phyloP scores from a whole-genome alignment of 257 asterid genomes.

The Solanum rostratum region DNA sequence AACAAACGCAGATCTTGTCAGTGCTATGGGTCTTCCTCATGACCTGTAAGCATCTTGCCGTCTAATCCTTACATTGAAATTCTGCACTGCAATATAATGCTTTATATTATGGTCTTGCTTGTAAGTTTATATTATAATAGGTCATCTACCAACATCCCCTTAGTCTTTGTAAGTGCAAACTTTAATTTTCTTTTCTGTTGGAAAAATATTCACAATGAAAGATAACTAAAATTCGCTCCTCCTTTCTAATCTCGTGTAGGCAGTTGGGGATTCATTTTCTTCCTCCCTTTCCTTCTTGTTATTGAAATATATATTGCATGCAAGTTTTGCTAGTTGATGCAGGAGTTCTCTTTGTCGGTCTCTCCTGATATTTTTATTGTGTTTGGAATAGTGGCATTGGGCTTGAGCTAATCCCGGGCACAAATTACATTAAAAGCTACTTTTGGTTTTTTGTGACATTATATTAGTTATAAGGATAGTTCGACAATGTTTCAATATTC shows the following conservation, averaged over 20 bases:
- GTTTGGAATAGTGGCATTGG: background rate
- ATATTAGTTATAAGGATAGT: no score
- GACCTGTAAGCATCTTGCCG: slow-evolving; percentile 7
- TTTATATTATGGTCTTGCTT: background rate
- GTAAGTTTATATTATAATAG: background rate
- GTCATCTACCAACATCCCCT: background rate
- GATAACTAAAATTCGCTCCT: background rate
- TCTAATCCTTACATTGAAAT: background rate
- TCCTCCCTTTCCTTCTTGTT: background rate
- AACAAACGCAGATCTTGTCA: slow-evolving; percentile 20
- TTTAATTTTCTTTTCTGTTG: background rate
- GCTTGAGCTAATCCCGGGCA: background rate
- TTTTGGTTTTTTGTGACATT: no score
- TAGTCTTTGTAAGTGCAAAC: background rate
- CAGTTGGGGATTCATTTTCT: background rate
- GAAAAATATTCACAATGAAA: background rate
- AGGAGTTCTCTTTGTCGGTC: background rate
- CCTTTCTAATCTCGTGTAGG: background rate
- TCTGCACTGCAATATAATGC: background rate
- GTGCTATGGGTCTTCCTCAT: slow-evolving; percentile 5
- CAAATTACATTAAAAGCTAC: background rate
- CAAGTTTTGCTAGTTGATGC: background rate
- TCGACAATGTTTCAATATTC: no score
- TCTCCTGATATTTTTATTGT: background rate
- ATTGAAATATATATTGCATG: background rate